Percentiles rank a stretch among this genome's conserved stretches.
Conservation (phyloP, 1,139 yeast genomes). For the Tardiomyces blankii region DNA sequence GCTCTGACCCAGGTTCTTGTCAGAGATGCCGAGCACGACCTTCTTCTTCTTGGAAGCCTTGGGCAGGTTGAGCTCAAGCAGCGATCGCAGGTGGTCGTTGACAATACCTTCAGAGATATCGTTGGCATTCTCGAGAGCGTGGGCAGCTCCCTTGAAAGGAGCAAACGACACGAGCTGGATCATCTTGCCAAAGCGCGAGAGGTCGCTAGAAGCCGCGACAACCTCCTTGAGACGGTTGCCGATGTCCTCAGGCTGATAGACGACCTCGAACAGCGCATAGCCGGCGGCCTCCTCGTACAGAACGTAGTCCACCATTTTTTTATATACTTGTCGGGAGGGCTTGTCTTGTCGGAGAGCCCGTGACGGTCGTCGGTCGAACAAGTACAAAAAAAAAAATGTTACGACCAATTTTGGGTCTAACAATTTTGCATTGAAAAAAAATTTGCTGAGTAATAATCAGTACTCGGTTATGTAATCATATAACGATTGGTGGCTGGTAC, state of each 20-base stretch:
- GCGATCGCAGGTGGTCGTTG: slow-evolving; percentile 80
- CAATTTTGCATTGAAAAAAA: neutral
- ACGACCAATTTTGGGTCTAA: neutral
- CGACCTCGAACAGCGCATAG: slow-evolving; percentile 91
- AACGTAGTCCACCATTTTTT: slow-evolving; percentile 55
- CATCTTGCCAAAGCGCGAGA: slow-evolving; percentile 82
- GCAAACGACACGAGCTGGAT: slow-evolving; percentile 92
- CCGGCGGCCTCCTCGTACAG: slow-evolving; percentile 99
- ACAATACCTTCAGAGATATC: slow-evolving; percentile 96
- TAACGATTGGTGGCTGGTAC: no score
- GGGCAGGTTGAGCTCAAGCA: slow-evolving; percentile 85
- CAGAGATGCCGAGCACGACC: slow-evolving; percentile 75
- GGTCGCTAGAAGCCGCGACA: slow-evolving; percentile 81
- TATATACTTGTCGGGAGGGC: neutral
- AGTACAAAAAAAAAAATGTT: slow-evolving; percentile 3
- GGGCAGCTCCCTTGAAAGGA: slow-evolving; percentile 98
- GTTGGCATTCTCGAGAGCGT: slow-evolving; percentile 95
- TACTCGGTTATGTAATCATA: no score
- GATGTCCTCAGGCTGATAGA: slow-evolving; percentile 87
- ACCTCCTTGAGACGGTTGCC: slow-evolving; percentile 91
- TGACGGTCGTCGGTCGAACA: neutral
- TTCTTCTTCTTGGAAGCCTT: slow-evolving; percentile 63
- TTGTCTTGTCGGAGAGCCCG: neutral
- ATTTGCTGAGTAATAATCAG: no score
- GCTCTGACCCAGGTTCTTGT: slow-evolving; percentile 92